These are phyloP conservation scores for Termitomyces sp. DNA, from an alignment of 768 basidiomycete species.

Conservation along the genomic window DNA sequence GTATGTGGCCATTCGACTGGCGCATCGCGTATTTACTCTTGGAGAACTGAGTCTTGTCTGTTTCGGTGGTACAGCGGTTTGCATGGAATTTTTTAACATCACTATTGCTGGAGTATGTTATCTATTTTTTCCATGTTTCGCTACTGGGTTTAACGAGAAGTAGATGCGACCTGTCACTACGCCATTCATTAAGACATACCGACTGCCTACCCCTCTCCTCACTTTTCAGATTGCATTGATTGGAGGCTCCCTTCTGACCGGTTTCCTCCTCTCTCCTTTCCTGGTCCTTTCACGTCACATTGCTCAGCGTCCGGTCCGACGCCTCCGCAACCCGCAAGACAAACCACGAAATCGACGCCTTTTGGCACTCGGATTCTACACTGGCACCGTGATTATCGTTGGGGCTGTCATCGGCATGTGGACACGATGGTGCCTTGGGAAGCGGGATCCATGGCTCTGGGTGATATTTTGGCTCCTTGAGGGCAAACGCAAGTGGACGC, in stretches of 20 bases:
- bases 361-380: conserved; percentile 82
- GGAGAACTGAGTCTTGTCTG: conserved; percentile 90
- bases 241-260: conserved; percentile 86
- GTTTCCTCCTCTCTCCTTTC: conserved; percentile 90
- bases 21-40: conserved; percentile 91
- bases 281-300: conserved; percentile 89
- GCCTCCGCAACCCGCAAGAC: conserved; percentile 79
- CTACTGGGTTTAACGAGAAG: not conserved
- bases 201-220: conserved; percentile 87
- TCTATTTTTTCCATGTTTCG: not conserved
- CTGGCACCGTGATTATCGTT: conserved; percentile 70
- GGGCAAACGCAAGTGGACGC: conserved; percentile 71
- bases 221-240: conserved; percentile 91
- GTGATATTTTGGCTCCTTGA: conserved; percentile 70
- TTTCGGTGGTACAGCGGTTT: conserved; percentile 81
- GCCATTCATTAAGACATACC: conserved; percentile 85
- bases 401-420: conserved; percentile 84
- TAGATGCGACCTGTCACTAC: conserved; percentile 80
- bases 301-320: conserved; percentile 77
- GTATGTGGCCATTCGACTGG: conserved; percentile 84
- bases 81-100: conserved; percentile 81
- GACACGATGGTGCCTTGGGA: conserved; percentile 82
- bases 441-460: conserved; percentile 87
- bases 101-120: conserved; percentile 72
- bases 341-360: conserved; percentile 76